Evolutionary conservation across 176 grass and related monocot species (phyloP).

Genomic region (Oryza coarctata): DNA sequence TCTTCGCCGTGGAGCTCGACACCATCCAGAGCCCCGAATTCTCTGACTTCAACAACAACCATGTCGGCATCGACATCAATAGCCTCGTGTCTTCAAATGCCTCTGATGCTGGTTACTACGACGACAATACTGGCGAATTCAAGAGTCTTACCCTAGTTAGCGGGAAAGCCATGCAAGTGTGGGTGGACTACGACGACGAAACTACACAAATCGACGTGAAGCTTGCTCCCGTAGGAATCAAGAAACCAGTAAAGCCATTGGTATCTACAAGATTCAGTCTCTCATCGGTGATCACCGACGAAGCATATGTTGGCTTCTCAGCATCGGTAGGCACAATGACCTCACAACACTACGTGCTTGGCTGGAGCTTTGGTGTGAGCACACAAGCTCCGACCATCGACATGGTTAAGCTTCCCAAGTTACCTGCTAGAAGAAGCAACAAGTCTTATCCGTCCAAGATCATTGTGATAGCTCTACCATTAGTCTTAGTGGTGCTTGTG

Average conservation of each 20-base stretch:
- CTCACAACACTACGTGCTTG: constrained; percentile 52
- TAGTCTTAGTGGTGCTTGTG: background rate
- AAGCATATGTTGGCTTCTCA: constrained; percentile 40
- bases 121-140: background rate
- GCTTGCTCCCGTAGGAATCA: background rate
- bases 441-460: background rate
- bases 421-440: background rate
- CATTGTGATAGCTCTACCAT: background rate
- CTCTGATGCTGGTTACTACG: background rate
- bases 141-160: background rate
- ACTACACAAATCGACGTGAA: background rate
- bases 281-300: background rate
- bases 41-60: background rate
- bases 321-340: constrained; percentile 16
- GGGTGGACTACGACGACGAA: background rate
- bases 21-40: background rate
- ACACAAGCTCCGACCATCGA: constrained; percentile 21
- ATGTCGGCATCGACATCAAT: constrained; percentile 6
- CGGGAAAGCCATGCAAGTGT: background rate
- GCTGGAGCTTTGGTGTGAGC: constrained; percentile 54
- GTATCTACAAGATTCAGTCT: background rate
- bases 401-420: constrained; percentile 36
- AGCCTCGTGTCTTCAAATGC: background rate
- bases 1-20: constrained; percentile 1
- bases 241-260: background rate